phyloP scores from a whole-genome alignment of 2,329 filamentous ascomycete species.

The Graphilbum fragrans region DNA sequence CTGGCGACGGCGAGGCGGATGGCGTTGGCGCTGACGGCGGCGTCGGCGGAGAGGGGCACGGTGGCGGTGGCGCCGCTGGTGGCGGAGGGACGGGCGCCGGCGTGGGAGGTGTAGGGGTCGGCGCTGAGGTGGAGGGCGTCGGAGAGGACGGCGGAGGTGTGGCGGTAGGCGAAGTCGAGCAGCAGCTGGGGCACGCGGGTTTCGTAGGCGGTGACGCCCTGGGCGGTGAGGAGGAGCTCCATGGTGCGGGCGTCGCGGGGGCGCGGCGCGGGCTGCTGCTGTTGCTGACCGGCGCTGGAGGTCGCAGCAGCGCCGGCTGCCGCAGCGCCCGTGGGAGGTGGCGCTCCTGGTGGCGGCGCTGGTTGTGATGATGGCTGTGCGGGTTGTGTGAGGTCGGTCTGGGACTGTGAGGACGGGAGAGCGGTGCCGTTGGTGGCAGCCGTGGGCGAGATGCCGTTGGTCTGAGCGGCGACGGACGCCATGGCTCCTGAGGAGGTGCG shows the following conservation, averaged over 20 bases:
- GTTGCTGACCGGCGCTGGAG: constrained; percentile 13
- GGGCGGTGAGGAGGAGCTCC: constrained; percentile 66
- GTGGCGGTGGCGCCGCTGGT: constrained; percentile 34
- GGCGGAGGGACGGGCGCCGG: constrained; percentile 38
- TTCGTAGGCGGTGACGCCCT: constrained; percentile 70
- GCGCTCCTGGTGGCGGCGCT: background rate
- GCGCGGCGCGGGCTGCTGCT: constrained; percentile 5
- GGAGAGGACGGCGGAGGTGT: constrained; percentile 58
- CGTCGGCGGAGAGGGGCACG: constrained; percentile 33
- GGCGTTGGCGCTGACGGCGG: constrained; percentile 51
- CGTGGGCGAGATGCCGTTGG: constrained; percentile 38
- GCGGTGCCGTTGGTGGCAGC: constrained; percentile 3
- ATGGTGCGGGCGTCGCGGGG: constrained; percentile 67
- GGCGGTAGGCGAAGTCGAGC: constrained; percentile 78
- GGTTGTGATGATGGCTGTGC: background rate
- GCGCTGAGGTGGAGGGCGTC: constrained; percentile 58
- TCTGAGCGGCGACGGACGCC: constrained; percentile 26
- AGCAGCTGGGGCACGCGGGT: constrained; percentile 71
- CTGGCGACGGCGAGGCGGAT: constrained; percentile 62
- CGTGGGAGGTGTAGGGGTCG: constrained; percentile 53
- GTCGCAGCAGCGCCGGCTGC: background rate
- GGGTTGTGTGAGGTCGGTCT: constrained; percentile 8
- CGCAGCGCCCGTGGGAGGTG: background rate
- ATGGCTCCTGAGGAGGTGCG: background rate
- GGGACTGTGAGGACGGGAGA: background rate